These are phyloP conservation scores for Colletotrichum sp. DNA, from an alignment of 2,329 filamentous ascomycete species.

Conservation along the genomic window DNA sequence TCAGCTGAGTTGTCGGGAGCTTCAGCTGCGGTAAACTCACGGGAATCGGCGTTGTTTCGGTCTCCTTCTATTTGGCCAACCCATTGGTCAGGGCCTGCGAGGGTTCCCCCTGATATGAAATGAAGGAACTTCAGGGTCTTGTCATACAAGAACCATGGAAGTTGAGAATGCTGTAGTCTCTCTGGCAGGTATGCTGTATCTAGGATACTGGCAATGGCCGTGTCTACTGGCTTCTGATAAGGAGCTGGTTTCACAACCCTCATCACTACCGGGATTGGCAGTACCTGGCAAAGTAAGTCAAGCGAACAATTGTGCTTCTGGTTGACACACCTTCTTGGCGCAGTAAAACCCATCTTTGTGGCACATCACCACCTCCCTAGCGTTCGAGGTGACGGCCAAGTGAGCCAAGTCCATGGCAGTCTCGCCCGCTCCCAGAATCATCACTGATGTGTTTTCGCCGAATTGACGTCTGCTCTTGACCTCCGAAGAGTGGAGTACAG, in stretches of 20 bases:
- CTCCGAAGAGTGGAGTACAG: conserved; percentile 46
- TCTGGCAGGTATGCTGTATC: conserved; percentile 58
- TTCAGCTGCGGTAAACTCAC: conserved; percentile 26
- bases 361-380: conserved; percentile 46
- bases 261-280: conserved; percentile 5
- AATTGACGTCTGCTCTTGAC: conserved; percentile 49
- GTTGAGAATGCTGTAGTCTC: conserved; percentile 42
- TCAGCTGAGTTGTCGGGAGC: neutral
- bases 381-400: conserved; percentile 47
- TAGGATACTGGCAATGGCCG: conserved; percentile 52
- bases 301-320: too few relatives aligned
- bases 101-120: conserved; percentile 48
- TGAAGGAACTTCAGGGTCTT: conserved; percentile 47
- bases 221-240: conserved; percentile 49
- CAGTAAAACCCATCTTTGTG: conserved; percentile 52
- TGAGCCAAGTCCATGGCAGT: conserved; percentile 51
- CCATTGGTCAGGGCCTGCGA: conserved; percentile 53
- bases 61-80: conserved; percentile 46
- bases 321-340: conserved; percentile 44
- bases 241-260: neutral
- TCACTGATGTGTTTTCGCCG: conserved; percentile 40
- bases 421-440: conserved; percentile 50
- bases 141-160: conserved; percentile 53
- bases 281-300: neutral
- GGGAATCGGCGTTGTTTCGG: conserved; percentile 39